A percentile compares a stretch with the other conserved stretches of the same genome.
Evolutionary conservation across 371 early-diverging fungal genomes (phyloP).

Genomic region (Apophysomyces sp.): DNA sequence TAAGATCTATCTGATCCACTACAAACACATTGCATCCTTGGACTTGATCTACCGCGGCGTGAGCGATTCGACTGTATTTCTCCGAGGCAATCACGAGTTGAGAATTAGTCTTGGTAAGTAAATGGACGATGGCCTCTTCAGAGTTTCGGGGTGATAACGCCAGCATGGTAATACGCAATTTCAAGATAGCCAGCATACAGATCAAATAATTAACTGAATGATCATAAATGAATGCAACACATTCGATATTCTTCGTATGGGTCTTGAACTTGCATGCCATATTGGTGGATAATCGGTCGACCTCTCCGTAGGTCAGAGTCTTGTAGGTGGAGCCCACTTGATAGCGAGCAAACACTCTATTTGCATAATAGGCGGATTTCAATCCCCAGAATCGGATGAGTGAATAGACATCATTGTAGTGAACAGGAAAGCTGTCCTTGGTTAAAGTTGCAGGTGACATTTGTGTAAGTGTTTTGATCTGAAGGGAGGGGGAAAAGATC

Average conservation of each 20-base stretch:
- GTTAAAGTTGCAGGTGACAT: not conserved
- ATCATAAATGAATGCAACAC: constrained; percentile 19
- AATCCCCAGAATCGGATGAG: constrained; percentile 6
- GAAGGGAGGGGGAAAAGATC: not conserved
- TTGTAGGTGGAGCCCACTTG: not conserved
- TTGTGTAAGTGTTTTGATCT: not conserved
- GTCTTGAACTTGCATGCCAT: constrained; percentile 18
- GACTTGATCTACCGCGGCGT: not conserved
- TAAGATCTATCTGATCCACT: constrained; percentile 1
- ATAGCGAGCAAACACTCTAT: constrained; percentile 4
- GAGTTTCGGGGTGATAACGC: constrained; percentile 36
- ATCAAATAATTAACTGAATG: constrained; percentile 20
- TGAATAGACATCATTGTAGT: constrained; percentile 2
- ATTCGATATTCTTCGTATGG: not conserved
- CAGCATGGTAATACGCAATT: constrained; percentile 16
- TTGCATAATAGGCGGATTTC: not conserved
- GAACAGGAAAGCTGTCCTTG: constrained; percentile 9
- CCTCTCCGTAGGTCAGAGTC: constrained; percentile 23
- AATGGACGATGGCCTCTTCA: constrained; percentile 13
- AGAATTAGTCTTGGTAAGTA: constrained; percentile 18
- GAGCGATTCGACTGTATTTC: constrained; percentile 9
- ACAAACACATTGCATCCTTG: not conserved
- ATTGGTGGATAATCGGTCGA: constrained; percentile 21
- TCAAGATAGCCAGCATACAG: constrained; percentile 19
- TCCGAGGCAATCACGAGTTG: constrained; percentile 10